Percentiles rank a stretch among this genome's conserved stretches.
phyloP scores from a whole-genome alignment of 257 asterid species.

The Ophiorrhiza pumila region DNA sequence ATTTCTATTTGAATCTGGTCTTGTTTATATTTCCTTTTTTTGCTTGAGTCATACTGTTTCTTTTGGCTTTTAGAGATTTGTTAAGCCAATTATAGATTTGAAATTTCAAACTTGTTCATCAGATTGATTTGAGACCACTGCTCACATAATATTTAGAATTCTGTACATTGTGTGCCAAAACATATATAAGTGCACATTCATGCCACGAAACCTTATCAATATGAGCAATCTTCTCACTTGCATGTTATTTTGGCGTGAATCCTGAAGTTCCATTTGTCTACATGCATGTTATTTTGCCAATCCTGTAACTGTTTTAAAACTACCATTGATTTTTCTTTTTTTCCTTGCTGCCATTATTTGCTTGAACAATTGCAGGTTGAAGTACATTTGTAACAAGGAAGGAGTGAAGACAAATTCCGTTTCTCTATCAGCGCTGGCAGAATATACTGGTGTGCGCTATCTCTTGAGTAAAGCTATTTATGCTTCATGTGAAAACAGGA shows the following conservation, averaged over 20 bases:
- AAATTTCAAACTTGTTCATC: not conserved
- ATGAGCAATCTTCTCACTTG: not conserved
- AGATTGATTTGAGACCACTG: not conserved
- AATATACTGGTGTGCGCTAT: slow-evolving; percentile 65
- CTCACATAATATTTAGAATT: not conserved
- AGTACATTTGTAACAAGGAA: slow-evolving; percentile 83
- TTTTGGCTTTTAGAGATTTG: not conserved
- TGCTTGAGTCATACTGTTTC: not conserved
- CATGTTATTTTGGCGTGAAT: not conserved
- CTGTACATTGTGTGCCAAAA: not conserved
- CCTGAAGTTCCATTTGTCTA: not conserved
- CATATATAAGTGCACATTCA: not conserved
- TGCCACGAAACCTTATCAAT: not conserved
- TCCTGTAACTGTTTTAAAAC: not conserved
- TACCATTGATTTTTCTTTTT: not conserved
- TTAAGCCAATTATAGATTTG: not conserved
- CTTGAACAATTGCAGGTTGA: slow-evolving; percentile 55
- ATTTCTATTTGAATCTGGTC: not conserved
- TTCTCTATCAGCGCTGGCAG: slow-evolving; percentile 78
- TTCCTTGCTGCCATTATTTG: slow-evolving; percentile 11
- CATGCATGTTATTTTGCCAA: not conserved
- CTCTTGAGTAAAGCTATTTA: not conserved
- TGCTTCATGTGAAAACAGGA: not conserved
- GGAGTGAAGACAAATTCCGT: slow-evolving; percentile 67
- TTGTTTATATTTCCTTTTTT: not conserved